Evolutionary conservation across 495 filamentous ascomycete genomes (phyloP).

Genomic region (Tuber borchii): DNA sequence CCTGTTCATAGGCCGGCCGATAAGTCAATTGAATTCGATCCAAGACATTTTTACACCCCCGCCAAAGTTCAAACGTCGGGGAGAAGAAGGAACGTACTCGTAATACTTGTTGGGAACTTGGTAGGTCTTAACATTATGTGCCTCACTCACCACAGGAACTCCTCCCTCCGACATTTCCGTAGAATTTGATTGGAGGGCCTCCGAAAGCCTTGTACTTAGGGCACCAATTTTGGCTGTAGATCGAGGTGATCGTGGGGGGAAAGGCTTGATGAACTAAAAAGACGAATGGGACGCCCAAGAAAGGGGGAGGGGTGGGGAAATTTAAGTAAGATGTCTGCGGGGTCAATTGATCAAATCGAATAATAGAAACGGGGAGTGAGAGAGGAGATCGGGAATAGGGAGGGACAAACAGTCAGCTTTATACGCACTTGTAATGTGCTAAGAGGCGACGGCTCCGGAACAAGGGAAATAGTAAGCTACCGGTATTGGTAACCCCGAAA

Average conservation of each 20-base stretch:
- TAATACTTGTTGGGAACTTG: slow-evolving; percentile 46
- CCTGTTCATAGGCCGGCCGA: slow-evolving; percentile 46
- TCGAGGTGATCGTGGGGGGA: not conserved
- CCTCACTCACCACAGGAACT: slow-evolving; percentile 66
- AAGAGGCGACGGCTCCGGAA: not conserved
- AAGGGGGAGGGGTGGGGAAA: not conserved
- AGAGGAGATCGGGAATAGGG: slow-evolving; percentile 7
- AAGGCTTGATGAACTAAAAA: not conserved
- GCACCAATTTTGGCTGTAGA: not conserved
- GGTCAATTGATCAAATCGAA: slow-evolving; percentile 8
- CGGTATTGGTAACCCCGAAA: not conserved
- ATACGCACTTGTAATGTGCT: not conserved
- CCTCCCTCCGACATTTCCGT: slow-evolving; percentile 59
- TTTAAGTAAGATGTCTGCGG: slow-evolving; percentile 1
- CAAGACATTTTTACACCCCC: not conserved
- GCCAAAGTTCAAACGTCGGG: not conserved
- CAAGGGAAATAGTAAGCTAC: not conserved
- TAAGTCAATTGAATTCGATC: not conserved
- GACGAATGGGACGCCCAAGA: not conserved
- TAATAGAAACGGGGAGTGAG: not conserved
- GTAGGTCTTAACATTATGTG: slow-evolving; percentile 78
- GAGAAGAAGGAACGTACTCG: slow-evolving; percentile 20
- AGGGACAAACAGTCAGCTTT: not conserved
- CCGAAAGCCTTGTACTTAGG: not conserved
- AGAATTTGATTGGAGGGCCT: not conserved